Evolutionary conservation across 371 early-diverging fungal genomes (phyloP), one percentile per base, ranked within the genome.

Genomic region (Quaeritorhiza haematococci): DNA sequence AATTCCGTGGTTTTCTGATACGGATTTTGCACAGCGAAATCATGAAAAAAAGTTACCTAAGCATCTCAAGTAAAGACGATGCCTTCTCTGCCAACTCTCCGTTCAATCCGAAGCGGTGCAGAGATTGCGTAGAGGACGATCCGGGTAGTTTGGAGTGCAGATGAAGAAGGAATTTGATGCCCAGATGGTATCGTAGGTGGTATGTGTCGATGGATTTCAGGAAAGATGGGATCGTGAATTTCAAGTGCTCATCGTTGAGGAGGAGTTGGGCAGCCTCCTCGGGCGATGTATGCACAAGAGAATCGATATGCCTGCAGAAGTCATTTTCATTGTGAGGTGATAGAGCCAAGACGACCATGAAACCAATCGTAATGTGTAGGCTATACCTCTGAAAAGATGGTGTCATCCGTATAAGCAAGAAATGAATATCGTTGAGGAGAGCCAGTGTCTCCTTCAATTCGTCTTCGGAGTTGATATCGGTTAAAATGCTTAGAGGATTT

Each of bases 401-500:
- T 21, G 84, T 82, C 89, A 89, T 87, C 27, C 92, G 84, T 10
- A 92, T 67, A 53, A 49, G 28, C 58, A 56, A 23, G 3, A 66
- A 58, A 50, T 84, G 86, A 13, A 82, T 76, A 32, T 68, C 64
- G 3, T 38, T 62, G 0, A 86, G 21, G 3, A 67, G 19, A 15
- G 66, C 64, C 44, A 86, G 48, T 7, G 61, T 67, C 3, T 50
- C 55, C 48, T 72, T 55, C 23, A 69, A 61, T 2, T 21, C 77
- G 61, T 35, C 33, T 19, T 21, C 24, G 23, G 42, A 38, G 34
- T 62, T 53, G 3, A 58, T 15, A 44, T 56, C 49, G 19, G 57
- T 35, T 17, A 94, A 76, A 4, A 90, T 71, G 45, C 90, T 89
- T 21, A 94, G 73, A 3, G 94, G 91, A 59, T 92, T 91, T 1